Base-by-base conservation (phyloP, 768 basidiomycete genomes). In the Artomyces pyxidatus region DNA sequence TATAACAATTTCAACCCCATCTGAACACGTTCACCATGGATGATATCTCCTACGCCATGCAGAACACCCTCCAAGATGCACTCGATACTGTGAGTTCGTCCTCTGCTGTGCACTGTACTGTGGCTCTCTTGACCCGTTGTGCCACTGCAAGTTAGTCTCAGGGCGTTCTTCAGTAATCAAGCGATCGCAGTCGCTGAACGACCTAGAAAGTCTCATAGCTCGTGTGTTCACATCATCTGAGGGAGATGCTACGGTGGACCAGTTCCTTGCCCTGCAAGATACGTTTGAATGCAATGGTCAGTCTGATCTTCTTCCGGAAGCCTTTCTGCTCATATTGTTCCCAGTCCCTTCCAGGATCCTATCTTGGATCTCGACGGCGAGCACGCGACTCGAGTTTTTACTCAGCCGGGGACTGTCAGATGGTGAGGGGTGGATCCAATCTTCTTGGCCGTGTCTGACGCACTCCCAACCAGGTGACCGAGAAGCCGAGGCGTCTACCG, bases 241-340 rank as follows among this genome's bases (percentile, higher is more conserved):
- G 35, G 58, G 66, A 22, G 61, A 69, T n/a, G 64, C 71, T 21
- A 59, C 71, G 16, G 65, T 69, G 16, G 71, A 71, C 25, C 72
- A 73, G 8, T 69, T 80, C 54, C 69, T 72, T 30, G 64, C 67
- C 40, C 66, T 89, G 37, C 89, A 92, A 61, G 78, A 85, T 56
- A 79, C 79, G 1, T 90, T 92, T 56, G 85, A 91, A 62, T 88
- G 83, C 64, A 92, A 92, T 59, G 71, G 89, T 89, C 57, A 51
- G 85, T 28, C 50, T 45, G 12, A 37, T 14, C n/a, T n/a, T n/a
- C n/a, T n/a, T n/a, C n/a, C n/a, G n/a, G n/a, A n/a, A n/a, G n/a
- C n/a, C n/a, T n/a, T n/a, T 32, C 30, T 43, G 17, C 38, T 45
- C 35, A 42, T 42, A 16, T 16, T 25, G 14, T 41, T 40, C 26